Evolutionary conservation across 2,329 filamentous ascomycete species (phyloP).

Genomic region (Trichophyton benhamiae): DNA sequence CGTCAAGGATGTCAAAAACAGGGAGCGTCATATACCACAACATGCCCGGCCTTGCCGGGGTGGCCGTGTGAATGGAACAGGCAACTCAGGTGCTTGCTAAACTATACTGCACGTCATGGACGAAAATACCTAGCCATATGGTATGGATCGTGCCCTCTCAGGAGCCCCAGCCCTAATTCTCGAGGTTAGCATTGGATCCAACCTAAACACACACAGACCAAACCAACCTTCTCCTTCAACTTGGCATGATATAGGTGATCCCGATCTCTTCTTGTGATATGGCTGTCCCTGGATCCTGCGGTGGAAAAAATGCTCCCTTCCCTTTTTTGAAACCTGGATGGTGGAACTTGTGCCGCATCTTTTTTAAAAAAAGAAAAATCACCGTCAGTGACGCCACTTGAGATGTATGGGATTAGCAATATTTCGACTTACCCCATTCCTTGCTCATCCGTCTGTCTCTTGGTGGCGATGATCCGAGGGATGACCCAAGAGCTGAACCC

Average conservation of each 20-base stretch:
- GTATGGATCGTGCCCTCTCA: not conserved
- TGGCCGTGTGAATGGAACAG: not conserved
- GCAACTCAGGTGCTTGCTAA: not conserved
- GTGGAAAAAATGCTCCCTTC: constrained; percentile 59
- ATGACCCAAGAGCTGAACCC: not conserved
- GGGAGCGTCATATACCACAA: not conserved
- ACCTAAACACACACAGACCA: not conserved
- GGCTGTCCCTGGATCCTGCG: constrained; percentile 51
- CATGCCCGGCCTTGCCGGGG: not conserved
- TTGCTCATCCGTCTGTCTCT: constrained; percentile 26
- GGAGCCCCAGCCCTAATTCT: not conserved
- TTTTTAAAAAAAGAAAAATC: constrained; percentile 9
- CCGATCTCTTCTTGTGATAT: constrained; percentile 48
- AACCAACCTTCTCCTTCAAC: constrained; percentile 30
- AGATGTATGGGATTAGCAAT: not conserved
- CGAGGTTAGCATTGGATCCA: not conserved
- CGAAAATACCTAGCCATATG: not conserved
- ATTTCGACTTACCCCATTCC: constrained; percentile 20
- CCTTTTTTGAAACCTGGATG: constrained; percentile 56
- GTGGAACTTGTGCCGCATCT: constrained; percentile 55
- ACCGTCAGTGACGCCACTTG: not conserved
- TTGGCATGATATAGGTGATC: constrained; percentile 48
- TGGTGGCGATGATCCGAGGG: constrained; percentile 1
- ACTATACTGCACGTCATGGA: not conserved
- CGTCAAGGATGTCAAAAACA: not conserved